Conservation (phyloP, 228 moss, liverwort and hornwort genomes). For the Sphagnum magellanicum region DNA sequence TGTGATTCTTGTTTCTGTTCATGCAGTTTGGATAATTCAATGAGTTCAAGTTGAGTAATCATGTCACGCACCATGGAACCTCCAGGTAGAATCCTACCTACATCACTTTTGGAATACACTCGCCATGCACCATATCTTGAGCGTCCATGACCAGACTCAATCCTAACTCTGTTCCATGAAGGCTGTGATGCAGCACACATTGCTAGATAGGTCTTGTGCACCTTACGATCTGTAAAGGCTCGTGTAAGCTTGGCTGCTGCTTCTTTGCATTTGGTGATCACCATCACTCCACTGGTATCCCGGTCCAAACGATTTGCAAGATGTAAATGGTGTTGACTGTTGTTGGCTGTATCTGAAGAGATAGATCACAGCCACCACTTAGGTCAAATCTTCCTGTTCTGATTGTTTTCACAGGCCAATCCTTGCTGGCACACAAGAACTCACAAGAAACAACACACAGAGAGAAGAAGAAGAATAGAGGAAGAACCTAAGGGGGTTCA, state of each 20-base stretch:
- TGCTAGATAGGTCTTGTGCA: slow-evolving; percentile 85
- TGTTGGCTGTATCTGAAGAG: slow-evolving; percentile 7
- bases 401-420: not conserved
- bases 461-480: not conserved
- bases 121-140: slow-evolving; percentile 96
- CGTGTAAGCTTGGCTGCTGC: slow-evolving; percentile 74
- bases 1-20: not conserved
- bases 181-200: slow-evolving; percentile 53
- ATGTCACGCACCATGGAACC: slow-evolving; percentile 73
- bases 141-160: slow-evolving; percentile 92
- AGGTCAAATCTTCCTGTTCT: not conserved
- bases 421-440: not conserved
- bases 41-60: slow-evolving; percentile 52
- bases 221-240: slow-evolving; percentile 69
- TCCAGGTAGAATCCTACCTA: slow-evolving; percentile 75
- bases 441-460: not conserved
- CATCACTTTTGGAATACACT: slow-evolving; percentile 68
- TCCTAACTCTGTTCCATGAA: slow-evolving; percentile 35
- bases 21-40: slow-evolving; percentile 1
- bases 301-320: slow-evolving; percentile 97
- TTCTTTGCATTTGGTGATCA: slow-evolving; percentile 72
- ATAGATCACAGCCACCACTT: not conserved
- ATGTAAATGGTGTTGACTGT: slow-evolving; percentile 44
- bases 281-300: slow-evolving; percentile 96
- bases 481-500: no score